These are phyloP conservation scores for Fomitopsis palustris DNA, from an alignment of 1,284 basidiomycete genomes.

Conservation along the genomic window DNA sequence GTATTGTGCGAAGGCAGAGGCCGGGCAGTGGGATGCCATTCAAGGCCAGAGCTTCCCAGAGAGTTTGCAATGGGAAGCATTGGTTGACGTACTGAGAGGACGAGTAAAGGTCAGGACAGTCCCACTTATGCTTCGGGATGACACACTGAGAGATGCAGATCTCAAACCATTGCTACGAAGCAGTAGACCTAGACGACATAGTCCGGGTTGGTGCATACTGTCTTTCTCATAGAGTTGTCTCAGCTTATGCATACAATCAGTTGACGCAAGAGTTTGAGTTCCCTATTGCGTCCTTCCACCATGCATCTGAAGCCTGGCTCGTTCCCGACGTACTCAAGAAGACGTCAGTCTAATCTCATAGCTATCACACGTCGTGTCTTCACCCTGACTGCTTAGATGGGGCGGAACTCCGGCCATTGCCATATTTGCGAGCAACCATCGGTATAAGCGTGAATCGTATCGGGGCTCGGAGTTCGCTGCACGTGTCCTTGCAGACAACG, in stretches of 20 bases:
- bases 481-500: constrained; percentile 74
- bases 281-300: constrained; percentile 80
- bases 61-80: constrained; percentile 77
- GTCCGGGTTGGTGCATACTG: constrained; percentile 49
- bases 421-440: constrained; percentile 62
- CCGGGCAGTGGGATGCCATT: constrained; percentile 54
- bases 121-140: background rate
- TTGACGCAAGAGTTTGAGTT: constrained; percentile 78
- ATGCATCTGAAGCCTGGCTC: constrained; percentile 86
- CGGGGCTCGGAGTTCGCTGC: constrained; percentile 83
- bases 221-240: background rate
- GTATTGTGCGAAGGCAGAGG: constrained; percentile 58
- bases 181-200: constrained; percentile 43
- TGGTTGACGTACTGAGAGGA: constrained; percentile 85
- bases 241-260: constrained; percentile 29
- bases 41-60: constrained; percentile 68
- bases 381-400: constrained; percentile 28
- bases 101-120: constrained; percentile 54
- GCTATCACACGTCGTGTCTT: background rate
- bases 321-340: constrained; percentile 77
- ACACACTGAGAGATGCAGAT: constrained; percentile 38
- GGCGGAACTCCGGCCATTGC: constrained; percentile 68
- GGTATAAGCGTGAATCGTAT: constrained; percentile 85
- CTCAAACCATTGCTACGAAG: constrained; percentile 65
- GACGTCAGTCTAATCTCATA: constrained; percentile 40